These are phyloP conservation scores for Yarrowia yakushimensis DNA, from an alignment of 805 yeast species.

Conservation along the genomic window DNA sequence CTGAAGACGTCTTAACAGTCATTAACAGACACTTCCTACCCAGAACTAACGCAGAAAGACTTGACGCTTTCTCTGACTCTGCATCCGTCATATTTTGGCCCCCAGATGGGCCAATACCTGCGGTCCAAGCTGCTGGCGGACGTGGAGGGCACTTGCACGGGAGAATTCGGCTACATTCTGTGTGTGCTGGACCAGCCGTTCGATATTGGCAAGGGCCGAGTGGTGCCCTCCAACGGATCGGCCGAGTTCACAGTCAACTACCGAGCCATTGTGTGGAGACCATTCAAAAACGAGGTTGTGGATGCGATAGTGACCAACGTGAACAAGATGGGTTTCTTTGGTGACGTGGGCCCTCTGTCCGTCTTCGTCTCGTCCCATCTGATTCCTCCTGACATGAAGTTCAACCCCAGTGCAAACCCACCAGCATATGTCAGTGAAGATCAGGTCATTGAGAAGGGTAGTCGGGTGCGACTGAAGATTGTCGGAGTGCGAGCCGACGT, in stretches of 20 bases:
- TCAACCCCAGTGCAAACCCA: conserved; percentile 93
- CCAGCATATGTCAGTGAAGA: conserved; percentile 97
- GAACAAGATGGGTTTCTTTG: conserved; percentile 93
- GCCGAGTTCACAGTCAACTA: conserved; percentile 96
- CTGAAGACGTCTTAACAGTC: no score
- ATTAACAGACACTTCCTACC: no score
- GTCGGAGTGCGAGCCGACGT: conserved; percentile 98
- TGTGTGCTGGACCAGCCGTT: conserved; percentile 93
- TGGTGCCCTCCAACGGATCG: conserved; percentile 85
- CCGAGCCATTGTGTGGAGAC: conserved; percentile 96
- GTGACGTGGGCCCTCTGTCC: conserved; percentile 94
- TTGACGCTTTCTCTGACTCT: conserved; percentile 85
- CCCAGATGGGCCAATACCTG: conserved; percentile 92
- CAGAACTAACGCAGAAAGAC: conserved; percentile 53
- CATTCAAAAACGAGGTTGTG: conserved; percentile 95
- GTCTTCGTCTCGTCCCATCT: conserved; percentile 93
- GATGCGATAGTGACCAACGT: conserved; percentile 95
- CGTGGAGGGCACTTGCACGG: conserved; percentile 98
- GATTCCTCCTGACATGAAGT: conserved; percentile 90
- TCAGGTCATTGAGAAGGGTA: conserved; percentile 90
- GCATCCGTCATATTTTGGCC: conserved; percentile 97
- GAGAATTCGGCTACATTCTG: conserved; percentile 95
- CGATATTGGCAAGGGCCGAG: conserved; percentile 91
- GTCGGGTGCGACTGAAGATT: conserved; percentile 88
- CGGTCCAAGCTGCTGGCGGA: conserved; percentile 87